phyloP scores from a whole-genome alignment of 306 rosid species.

The Lupinus albus region DNA sequence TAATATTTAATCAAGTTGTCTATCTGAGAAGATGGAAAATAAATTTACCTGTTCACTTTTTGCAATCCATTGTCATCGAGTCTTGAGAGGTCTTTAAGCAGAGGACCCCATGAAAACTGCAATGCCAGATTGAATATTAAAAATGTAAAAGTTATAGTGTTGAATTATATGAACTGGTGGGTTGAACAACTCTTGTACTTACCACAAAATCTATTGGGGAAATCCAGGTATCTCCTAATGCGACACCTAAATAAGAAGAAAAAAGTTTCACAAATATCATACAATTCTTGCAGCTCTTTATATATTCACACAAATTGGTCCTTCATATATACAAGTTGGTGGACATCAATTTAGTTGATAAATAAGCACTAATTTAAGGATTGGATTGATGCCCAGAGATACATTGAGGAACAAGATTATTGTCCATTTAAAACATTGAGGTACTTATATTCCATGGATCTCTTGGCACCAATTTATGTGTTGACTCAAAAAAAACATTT shows the following conservation, averaged over 20 bases:
- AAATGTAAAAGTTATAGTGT: constrained; percentile 16
- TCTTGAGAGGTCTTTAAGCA: constrained; percentile 82
- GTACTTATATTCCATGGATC: no score
- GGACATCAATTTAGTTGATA: no score
- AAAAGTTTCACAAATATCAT: constrained; percentile 18
- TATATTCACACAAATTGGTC: neutral
- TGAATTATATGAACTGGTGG: constrained; percentile 1
- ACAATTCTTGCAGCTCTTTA: neutral
- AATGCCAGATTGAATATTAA: constrained; percentile 11
- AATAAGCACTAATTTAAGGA: no score
- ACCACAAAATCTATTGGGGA: constrained; percentile 95
- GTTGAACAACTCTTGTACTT: constrained; percentile 14
- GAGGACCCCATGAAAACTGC: constrained; percentile 94
- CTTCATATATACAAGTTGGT: no score
- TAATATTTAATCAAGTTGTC: neutral
- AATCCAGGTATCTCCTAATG: constrained; percentile 91
- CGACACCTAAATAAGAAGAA: constrained; percentile 67
- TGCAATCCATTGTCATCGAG: constrained; percentile 64
- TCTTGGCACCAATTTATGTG: neutral
- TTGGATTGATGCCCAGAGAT: no score
- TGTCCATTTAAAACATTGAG: no score
- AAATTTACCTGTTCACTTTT: constrained; percentile 58
- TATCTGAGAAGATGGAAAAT: constrained; percentile 26
- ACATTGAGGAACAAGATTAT: no score
- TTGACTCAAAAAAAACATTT: neutral